Evolutionary conservation across 1,139 yeast genomes (phyloP).

Genomic region (Suhomyces panamericanus): DNA sequence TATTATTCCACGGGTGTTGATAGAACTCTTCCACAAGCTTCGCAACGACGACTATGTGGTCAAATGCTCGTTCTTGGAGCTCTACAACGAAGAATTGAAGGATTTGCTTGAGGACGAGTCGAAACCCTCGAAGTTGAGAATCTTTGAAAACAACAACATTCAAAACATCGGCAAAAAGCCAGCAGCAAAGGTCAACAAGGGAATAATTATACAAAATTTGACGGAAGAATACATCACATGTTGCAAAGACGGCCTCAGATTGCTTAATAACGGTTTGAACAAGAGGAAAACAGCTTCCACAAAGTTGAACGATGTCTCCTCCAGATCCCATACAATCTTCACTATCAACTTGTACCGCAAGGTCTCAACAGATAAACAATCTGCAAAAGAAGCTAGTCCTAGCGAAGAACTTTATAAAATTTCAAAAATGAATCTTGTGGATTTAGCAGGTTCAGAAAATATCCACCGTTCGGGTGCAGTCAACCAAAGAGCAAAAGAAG

Average conservation of each 20-base stretch:
- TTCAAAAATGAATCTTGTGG: conserved; percentile 77
- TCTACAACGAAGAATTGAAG: conserved; percentile 69
- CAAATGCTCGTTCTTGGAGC: conserved; percentile 69
- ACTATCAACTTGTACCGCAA: conserved; percentile 58
- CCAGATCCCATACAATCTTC: conserved; percentile 74
- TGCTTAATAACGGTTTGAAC: conserved; percentile 55
- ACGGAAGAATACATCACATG: conserved; percentile 55
- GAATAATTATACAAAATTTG: conserved; percentile 52
- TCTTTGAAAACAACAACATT: conserved; percentile 40
- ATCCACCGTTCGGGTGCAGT: conserved; percentile 78
- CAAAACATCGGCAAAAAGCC: conserved; percentile 1
- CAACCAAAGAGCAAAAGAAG: conserved; percentile 79
- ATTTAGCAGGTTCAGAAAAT: conserved; percentile 87
- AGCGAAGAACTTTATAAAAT: conserved; percentile 43
- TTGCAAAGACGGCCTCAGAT: conserved; percentile 54
- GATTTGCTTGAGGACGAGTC: conserved; percentile 55
- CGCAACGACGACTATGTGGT: conserved; percentile 54
- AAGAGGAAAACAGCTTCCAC: conserved; percentile 68
- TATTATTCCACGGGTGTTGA: conserved; percentile 64
- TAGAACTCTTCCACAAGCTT: conserved; percentile 52
- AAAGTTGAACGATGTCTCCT: conserved; percentile 65
- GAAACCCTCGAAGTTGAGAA: conserved; percentile 40
- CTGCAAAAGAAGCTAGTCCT: conserved; percentile 14
- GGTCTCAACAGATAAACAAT: conserved; percentile 11
- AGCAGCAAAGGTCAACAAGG: conserved; percentile 4